Base-by-base conservation (phyloP, 495 filamentous ascomycete species). In the Xanthoparmelia taractica region DNA sequence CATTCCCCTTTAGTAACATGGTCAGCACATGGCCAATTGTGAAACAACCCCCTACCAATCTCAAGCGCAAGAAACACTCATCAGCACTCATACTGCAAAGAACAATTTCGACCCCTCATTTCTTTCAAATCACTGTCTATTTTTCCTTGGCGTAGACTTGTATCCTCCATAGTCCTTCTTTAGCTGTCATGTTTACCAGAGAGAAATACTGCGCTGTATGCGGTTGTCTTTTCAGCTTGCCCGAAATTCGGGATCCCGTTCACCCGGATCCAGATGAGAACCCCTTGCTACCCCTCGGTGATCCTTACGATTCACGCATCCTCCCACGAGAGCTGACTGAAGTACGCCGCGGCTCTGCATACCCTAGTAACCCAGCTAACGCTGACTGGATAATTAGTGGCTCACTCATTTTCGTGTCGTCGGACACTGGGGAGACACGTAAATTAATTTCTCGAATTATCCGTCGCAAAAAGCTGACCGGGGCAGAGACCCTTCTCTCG, bases 131-230 rank as follows among this genome's bases (percentile, higher is more conserved):
- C n/a, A n/a, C n/a, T n/a, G n/a, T n/a, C n/a, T n/a, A n/a, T n/a
- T n/a, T n/a, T n/a, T n/a, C n/a, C n/a, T n/a, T n/a, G n/a, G n/a
- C n/a, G n/a, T n/a, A n/a, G n/a, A n/a, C n/a, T n/a, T n/a, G n/a
- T n/a, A n/a, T n/a, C n/a, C n/a, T n/a, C n/a, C n/a, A n/a, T n/a
- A n/a, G n/a, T n/a, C n/a, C n/a, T n/a, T n/a, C n/a, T n/a, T n/a
- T n/a, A n/a, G n/a, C n/a, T n/a, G n/a, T n/a, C n/a, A n/a, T n/a
- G n/a, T n/a, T n/a, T n/a, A n/a, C n/a, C n/a, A n/a, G n/a, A n/a
- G n/a, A n/a, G n/a, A n/a, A n/a, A n/a, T n/a, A n/a, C n/a, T 56
- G 52, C 52, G 52, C 52, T 34, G 33, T 56, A 20, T 56, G 29
- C 29, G 52, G 52, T 34, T 56, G 52, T 5, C 52, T 56, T 13